These are phyloP conservation scores for Fabrea salina DNA, from an alignment of 169 alveolate genomes.

Conservation along the genomic window DNA sequence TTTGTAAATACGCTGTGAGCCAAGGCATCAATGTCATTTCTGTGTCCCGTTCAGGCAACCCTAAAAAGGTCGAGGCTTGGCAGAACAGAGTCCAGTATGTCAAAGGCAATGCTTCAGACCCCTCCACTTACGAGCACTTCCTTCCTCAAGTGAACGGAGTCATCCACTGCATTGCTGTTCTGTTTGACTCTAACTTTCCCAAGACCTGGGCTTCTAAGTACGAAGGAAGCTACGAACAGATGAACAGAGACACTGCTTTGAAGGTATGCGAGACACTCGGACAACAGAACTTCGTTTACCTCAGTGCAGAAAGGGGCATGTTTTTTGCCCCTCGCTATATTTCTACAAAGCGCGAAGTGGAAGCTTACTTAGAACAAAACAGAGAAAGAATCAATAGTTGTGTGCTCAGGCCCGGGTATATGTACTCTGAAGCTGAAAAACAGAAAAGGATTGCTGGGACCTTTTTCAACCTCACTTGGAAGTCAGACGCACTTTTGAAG, in stretches of 20 bases:
- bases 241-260: slow-evolving; percentile 38
- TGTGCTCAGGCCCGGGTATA: slow-evolving; percentile 27
- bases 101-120: slow-evolving; percentile 35
- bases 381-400: not conserved
- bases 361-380: not conserved
- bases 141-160: not conserved
- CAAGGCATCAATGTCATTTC: slow-evolving; percentile 20
- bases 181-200: slow-evolving; percentile 16
- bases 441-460: no score
- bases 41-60: not conserved
- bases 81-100: not conserved
- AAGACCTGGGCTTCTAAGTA: not conserved
- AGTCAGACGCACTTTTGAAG: no score
- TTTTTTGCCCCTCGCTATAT: slow-evolving; percentile 7
- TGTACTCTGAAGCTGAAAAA: no score
- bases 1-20: slow-evolving; percentile 11
- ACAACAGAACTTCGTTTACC: not conserved
- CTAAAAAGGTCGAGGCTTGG: slow-evolving; percentile 29
- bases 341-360: slow-evolving; percentile 19
- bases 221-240: slow-evolving; percentile 32
- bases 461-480: no score
- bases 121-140: not conserved
- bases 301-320: slow-evolving; percentile 19
- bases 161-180: slow-evolving; percentile 30
- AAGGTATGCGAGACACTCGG: not conserved